Evolutionary conservation across 768 basidiomycete species (phyloP).

Genomic region (Collybia nuda): DNA sequence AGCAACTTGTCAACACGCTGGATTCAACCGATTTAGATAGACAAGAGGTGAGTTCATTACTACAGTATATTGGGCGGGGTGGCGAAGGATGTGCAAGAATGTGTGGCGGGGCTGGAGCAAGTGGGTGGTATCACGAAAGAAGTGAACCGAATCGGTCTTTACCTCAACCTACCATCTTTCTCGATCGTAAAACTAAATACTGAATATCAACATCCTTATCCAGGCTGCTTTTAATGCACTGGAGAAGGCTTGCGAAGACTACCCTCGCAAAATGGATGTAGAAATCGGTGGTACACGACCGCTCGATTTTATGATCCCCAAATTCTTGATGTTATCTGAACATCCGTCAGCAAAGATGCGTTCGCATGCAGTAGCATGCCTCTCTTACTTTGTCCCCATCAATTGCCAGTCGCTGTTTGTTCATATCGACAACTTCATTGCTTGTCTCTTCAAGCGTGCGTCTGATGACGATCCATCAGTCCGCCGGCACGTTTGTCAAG

Average conservation of each 20-base stretch:
- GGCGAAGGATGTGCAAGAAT: neutral
- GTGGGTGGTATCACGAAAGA: neutral
- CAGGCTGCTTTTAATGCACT: slow-evolving; percentile 92
- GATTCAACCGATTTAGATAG: slow-evolving; percentile 72
- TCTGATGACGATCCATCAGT: slow-evolving; percentile 93
- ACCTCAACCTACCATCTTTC: slow-evolving; percentile 7
- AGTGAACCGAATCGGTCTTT: neutral
- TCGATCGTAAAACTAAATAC: neutral
- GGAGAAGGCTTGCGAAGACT: slow-evolving; percentile 96
- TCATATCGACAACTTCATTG: slow-evolving; percentile 93
- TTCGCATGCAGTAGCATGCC: slow-evolving; percentile 88
- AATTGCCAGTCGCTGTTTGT: slow-evolving; percentile 83
- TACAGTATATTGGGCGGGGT: neutral
- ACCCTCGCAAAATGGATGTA: slow-evolving; percentile 91
- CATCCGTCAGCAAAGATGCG: slow-evolving; percentile 89
- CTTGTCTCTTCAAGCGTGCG: slow-evolving; percentile 91
- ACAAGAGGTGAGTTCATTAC: slow-evolving; percentile 70
- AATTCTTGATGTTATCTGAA: slow-evolving; percentile 87
- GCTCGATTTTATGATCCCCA: slow-evolving; percentile 95
- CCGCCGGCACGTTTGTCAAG: slow-evolving; percentile 93
- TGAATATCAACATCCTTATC: slow-evolving; percentile 13
- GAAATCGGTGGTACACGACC: slow-evolving; percentile 92
- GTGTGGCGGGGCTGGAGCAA: neutral
- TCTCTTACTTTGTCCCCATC: slow-evolving; percentile 91
- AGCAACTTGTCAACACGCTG: slow-evolving; percentile 77